These are phyloP conservation scores for Seiridium cupressi DNA, from an alignment of 2,329 filamentous ascomycete genomes.

Conservation along the genomic window DNA sequence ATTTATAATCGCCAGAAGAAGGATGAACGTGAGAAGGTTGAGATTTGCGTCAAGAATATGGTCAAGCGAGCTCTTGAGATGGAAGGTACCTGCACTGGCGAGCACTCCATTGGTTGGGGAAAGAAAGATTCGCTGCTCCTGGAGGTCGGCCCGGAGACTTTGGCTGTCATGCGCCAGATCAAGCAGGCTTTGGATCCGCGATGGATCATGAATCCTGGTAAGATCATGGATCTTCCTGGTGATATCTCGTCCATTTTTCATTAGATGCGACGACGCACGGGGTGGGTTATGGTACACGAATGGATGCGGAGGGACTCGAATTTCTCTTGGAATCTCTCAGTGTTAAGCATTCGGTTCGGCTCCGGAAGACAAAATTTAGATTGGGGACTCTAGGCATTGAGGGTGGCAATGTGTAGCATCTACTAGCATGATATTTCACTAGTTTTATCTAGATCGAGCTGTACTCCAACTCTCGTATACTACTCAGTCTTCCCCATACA, in stretches of 20 bases:
- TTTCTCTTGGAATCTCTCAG: too few species aligned
- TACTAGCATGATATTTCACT: too few species aligned
- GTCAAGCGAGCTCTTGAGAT: conserved; percentile 86
- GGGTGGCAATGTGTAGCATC: too few species aligned
- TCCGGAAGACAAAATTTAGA: too few species aligned
- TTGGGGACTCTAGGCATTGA: too few species aligned
- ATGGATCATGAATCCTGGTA: conserved; percentile 90
- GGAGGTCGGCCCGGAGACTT: conserved; percentile 77
- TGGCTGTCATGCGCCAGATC: conserved; percentile 81
- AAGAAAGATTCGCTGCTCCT: conserved; percentile 79
- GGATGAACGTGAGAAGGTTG: conserved; percentile 71
- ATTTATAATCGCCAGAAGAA: conserved; percentile 75
- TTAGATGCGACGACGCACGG: too few species aligned
- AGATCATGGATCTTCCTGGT: conserved; percentile 71
- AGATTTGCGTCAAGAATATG: conserved; percentile 84
- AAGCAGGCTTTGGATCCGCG: conserved; percentile 80
- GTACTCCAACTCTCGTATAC: too few species aligned
- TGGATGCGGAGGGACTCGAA: too few species aligned
- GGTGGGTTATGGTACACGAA: too few species aligned
- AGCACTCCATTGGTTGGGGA: conserved; percentile 82
- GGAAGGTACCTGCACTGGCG: conserved; percentile 90
- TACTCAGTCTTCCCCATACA: too few species aligned
- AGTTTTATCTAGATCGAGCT: too few species aligned
- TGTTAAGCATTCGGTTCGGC: too few species aligned
- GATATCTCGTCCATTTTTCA: not conserved